Base-by-base conservation (phyloP, 495 filamentous ascomycete species). In the Oidiodendron maius region DNA sequence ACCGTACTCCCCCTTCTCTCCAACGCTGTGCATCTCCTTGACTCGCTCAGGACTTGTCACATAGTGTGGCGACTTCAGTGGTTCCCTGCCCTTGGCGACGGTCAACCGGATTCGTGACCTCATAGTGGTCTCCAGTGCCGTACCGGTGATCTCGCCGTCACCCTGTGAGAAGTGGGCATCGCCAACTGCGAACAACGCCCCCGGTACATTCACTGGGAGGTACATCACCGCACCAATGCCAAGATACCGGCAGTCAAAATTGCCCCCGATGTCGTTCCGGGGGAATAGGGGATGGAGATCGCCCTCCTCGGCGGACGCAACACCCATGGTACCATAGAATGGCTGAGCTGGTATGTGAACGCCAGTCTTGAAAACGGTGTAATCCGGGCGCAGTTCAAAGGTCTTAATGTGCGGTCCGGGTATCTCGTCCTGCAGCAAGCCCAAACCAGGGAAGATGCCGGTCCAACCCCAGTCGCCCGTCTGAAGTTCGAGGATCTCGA, bases 161-260 rank as follows among this genome's bases (percentile, higher is more conserved):
- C 73, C 73, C 51, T 77, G 71, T 0, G 72, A 71, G 3, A 71
- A 71, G 40, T 77, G 73, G 13, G 71, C 73, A 44, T 77, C 73
- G 25, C 73, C 73, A 50, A 71, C 74, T 58, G 67, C 71, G 56
- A 77, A 75, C 6, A 74, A 58, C 9, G 71, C 73, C n/a, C 73
- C 73, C 24, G 59, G 50, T 0, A 69, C 71, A 39, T 72, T 66
- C 1, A 77, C 66, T 13, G 73, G 71, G 0, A 77, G 63, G 54
- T 68, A 74, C 28, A 77, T 61, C 15, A 55, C 57, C 0, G 67
- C 63, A 2, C 73, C 73, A 11, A 64, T 61, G 15, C 60, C 64
- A 17, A 74, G 56, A 46, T 73, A 64, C 13, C 67, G 67, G 44
- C 69, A 74, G 53, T 77, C 73, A 46, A 77, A 64, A 57, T 75